phyloP scores from a whole-genome alignment of 164 flowering plant species.

The Warburgia ugandensis region DNA sequence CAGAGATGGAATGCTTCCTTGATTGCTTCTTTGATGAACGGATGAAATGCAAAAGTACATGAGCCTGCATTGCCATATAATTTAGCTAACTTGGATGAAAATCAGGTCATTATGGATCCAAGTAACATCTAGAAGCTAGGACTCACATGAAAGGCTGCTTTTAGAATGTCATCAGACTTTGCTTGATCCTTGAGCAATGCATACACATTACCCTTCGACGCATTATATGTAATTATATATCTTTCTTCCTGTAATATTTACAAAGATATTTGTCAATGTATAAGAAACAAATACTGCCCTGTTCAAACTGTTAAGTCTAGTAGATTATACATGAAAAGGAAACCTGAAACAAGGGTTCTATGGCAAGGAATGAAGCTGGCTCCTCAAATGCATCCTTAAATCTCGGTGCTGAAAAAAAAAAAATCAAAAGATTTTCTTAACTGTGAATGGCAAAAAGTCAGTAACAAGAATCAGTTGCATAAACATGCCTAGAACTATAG shows the following conservation, averaged over 20 bases:
- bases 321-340: background rate
- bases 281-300: background rate
- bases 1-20: slow-evolving; percentile 18
- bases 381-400: slow-evolving; percentile 96
- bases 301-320: background rate
- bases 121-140: slow-evolving; percentile 3
- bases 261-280: background rate
- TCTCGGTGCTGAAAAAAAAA: slow-evolving; percentile 57
- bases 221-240: slow-evolving; percentile 83
- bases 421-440: slow-evolving; percentile 4
- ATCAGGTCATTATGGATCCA: background rate
- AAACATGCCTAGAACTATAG: slow-evolving; percentile 68
- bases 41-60: slow-evolving; percentile 77
- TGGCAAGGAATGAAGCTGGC: slow-evolving; percentile 60
- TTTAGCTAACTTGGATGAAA: background rate
- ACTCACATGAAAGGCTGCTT: slow-evolving; percentile 97
- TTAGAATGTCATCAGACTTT: slow-evolving; percentile 86
- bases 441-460: background rate
- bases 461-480: background rate
- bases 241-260: slow-evolving; percentile 57
- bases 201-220: slow-evolving; percentile 74
- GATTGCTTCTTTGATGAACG: slow-evolving; percentile 32
- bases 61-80: slow-evolving; percentile 49
- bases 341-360: slow-evolving; percentile 91
- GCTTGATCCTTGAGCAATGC: slow-evolving; percentile 93